Evolutionary conservation across 257 asterid species (phyloP).

Genomic region (Jacaranda mimosifolia): DNA sequence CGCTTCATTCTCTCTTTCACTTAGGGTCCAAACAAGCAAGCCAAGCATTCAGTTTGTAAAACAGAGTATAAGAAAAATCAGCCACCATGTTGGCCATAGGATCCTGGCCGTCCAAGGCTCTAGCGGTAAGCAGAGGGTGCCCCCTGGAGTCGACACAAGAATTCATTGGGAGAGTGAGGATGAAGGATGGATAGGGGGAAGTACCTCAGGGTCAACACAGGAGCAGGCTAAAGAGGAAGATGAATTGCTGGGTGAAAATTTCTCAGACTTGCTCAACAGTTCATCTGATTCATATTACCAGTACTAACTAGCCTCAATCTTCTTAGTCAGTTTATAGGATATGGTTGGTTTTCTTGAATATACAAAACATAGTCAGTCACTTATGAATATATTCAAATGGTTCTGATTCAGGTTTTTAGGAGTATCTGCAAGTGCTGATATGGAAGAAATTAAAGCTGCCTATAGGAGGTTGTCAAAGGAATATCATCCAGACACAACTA

Average conservation of each 20-base stretch:
- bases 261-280: constrained; percentile 78
- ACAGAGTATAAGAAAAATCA: constrained; percentile 30
- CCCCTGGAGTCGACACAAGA: constrained; percentile 86
- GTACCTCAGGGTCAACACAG: constrained; percentile 44
- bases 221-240: constrained; percentile 57
- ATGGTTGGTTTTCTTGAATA: not conserved
- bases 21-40: constrained; percentile 43
- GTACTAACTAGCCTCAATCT: constrained; percentile 46
- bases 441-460: constrained; percentile 88
- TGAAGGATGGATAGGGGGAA: constrained; percentile 91
- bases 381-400: too few species aligned
- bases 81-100: constrained; percentile 10
- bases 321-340: not conserved
- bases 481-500: constrained; percentile 93
- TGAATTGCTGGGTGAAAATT: constrained; percentile 58
- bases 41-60: constrained; percentile 31
- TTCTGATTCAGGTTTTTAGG: constrained; percentile 68
- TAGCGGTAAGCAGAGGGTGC: constrained; percentile 48
- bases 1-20: constrained; percentile 52
- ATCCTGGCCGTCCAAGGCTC: constrained; percentile 59
- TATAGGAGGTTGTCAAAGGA: constrained; percentile 85
- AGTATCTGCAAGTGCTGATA: constrained; percentile 73
- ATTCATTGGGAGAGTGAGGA: constrained; percentile 93
- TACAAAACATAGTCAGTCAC: too few species aligned
- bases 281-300: constrained; percentile 90